Evolutionary conservation across 78 protist genomes (phyloP).

Genomic region (Dictyostelium firmibasis): DNA sequence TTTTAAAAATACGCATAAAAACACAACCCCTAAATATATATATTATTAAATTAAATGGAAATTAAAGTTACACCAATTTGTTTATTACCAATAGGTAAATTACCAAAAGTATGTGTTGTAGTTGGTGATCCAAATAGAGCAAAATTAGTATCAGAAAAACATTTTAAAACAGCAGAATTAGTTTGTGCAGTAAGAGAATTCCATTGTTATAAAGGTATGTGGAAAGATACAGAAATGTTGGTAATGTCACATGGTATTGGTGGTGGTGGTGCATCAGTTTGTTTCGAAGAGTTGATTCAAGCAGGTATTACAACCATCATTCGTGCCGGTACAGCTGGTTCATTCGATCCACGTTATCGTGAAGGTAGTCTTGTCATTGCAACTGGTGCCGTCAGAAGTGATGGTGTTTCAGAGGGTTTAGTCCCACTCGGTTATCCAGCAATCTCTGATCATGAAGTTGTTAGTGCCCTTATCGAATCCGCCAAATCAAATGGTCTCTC

Average conservation of each 20-base stretch:
- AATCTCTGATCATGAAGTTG: slow-evolving; percentile 63
- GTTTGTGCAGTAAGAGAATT: slow-evolving; percentile 57
- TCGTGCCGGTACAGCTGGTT: slow-evolving; percentile 81
- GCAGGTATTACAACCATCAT: slow-evolving; percentile 76
- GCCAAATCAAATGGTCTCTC: slow-evolving; percentile 9
- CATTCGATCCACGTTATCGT: slow-evolving; percentile 72
- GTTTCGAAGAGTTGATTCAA: slow-evolving; percentile 81
- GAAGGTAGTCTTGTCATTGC: slow-evolving; percentile 73
- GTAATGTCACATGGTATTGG: slow-evolving; percentile 83
- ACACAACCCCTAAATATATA: neutral
- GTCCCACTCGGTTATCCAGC: slow-evolving; percentile 81
- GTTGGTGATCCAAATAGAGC: slow-evolving; percentile 83
- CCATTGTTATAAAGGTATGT: slow-evolving; percentile 57
- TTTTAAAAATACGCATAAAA: neutral
- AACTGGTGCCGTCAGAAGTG: slow-evolving; percentile 79
- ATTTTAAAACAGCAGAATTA: neutral
- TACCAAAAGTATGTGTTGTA: slow-evolving; percentile 74
- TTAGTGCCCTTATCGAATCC: slow-evolving; percentile 48
- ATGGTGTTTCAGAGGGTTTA: slow-evolving; percentile 77
- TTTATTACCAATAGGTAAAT: slow-evolving; percentile 51
- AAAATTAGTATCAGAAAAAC: slow-evolving; percentile 65
- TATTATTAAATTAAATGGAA: neutral
- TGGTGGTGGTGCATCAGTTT: slow-evolving; percentile 83
- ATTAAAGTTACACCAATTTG: slow-evolving; percentile 71
- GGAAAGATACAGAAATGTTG: slow-evolving; percentile 61